Base-by-base conservation (phyloP, 805 yeast species). In the Barnettozyma pratensis region DNA sequence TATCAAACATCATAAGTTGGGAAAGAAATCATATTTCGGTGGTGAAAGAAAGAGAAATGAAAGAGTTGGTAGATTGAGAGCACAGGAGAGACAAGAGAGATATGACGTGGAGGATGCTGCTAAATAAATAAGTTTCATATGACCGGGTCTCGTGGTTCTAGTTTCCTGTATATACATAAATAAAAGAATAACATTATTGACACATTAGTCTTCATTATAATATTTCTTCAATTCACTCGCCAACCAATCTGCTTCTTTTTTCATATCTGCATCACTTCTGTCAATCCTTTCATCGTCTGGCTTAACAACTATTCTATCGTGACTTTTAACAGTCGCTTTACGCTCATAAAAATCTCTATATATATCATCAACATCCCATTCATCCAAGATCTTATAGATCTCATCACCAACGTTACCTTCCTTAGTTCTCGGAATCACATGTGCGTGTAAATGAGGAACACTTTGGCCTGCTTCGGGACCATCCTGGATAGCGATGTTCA, bases 391-490 rank as follows among this genome's bases (percentile, higher is more conserved):
- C n/a, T 69, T 70, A 63, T 94, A 89, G 31, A 94, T 76, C 37
- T 79, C 82, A 62, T 88, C 96, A 1, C 89, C 89, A 42, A 80
- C 66, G 50, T 81, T 84, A 41, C 73, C 64, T 10, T 64, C 54
- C 44, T 71, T 73, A 62, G 76, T 81, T 38, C 99, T 74, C 6
- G 99, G 99, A 25, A 94, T 90, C 19, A 94, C 69, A 64, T 94
- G 99, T 25, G 96, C 85, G 65, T 94, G 99, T 30, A 92, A 74
- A 66, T 94, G 99, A 5, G 97, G 96, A 3, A 94, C 83, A n/a
- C 91, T 80, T 63, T 94, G 99, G 4, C 99, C 99, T 1, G 97
- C 92, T 44, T 89, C 89, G 0, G 90, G 87, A 0, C 99, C 99
- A 63, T 94, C 99, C 64, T 94, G 99, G 50, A 95, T 88, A 9